These are phyloP conservation scores for Xylaria longipes DNA, from an alignment of 495 filamentous ascomycete species.

Conservation along the genomic window DNA sequence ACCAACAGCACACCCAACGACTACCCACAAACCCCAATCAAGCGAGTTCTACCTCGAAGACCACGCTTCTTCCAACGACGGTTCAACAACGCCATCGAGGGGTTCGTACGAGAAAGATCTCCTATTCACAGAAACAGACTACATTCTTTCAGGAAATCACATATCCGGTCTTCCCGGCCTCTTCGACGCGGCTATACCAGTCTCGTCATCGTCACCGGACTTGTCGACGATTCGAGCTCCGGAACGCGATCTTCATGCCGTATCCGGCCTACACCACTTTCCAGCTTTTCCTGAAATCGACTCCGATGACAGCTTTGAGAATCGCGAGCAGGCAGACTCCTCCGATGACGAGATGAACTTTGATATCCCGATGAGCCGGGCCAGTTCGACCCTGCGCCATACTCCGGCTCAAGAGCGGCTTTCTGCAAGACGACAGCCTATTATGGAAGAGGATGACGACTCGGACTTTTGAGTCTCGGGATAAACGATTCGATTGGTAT, in stretches of 20 bases:
- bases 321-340: conserved; percentile 17
- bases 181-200: conserved; percentile 30
- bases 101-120: conserved; percentile 54
- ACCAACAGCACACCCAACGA: neutral
- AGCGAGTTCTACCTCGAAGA: conserved; percentile 26
- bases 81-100: conserved; percentile 7
- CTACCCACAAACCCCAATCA: neutral
- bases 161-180: conserved; percentile 50
- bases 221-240: conserved; percentile 3
- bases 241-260: conserved; percentile 17
- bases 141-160: conserved; percentile 41
- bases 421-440: neutral
- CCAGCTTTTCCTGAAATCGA: conserved; percentile 30
- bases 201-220: conserved; percentile 16
- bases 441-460: conserved; percentile 27
- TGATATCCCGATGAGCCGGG: conserved; percentile 33
- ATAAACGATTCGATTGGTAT: neutral
- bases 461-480: conserved; percentile 13
- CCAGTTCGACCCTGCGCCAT: neutral
- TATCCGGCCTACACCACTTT: conserved; percentile 27
- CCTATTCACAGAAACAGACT: conserved; percentile 49
- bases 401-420: neutral
- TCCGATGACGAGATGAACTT: conserved; percentile 38
- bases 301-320: conserved; percentile 24
- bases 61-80: conserved; percentile 28